Conservation (phyloP, 441 rosid species). For the Breynia disticha region DNA sequence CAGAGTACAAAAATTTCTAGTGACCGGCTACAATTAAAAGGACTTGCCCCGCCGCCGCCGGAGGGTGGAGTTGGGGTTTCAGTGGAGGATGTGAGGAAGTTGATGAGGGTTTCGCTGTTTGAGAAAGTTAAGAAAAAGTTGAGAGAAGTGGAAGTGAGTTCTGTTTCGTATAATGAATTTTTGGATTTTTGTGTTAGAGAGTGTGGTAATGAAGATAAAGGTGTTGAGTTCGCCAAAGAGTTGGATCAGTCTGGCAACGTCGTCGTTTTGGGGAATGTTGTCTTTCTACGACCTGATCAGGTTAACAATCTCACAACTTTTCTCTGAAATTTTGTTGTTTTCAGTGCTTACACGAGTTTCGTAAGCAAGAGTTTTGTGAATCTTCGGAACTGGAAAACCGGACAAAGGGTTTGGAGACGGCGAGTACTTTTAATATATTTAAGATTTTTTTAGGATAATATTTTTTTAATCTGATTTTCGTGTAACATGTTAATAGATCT, state of each 20-base stretch:
- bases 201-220: conserved; percentile 49
- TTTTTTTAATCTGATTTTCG: too few relatives aligned
- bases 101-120: conserved; percentile 52
- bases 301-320: conserved; percentile 20
- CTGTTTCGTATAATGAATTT: conserved; percentile 49
- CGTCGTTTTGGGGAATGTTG: conserved; percentile 61
- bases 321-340: background rate
- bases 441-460: too few relatives aligned
- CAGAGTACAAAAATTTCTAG: conserved; percentile 21
- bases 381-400: background rate
- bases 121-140: conserved; percentile 57
- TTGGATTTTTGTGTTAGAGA: conserved; percentile 48
- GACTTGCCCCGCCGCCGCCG: conserved; percentile 17
- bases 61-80: conserved; percentile 14
- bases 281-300: conserved; percentile 68
- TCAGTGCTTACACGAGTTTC: too few relatives aligned
- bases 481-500: too few relatives aligned
- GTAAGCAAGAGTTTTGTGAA: background rate
- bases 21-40: conserved; percentile 28
- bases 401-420: background rate
- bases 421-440: too few relatives aligned
- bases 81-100: conserved; percentile 54
- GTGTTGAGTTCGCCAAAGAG: conserved; percentile 40
- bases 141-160: conserved; percentile 34
- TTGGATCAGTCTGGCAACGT: conserved; percentile 67